Percentiles rank a stretch among this genome's conserved stretches.
phyloP scores from a whole-genome alignment of 2,329 filamentous ascomycete species.

The Fusarium bulbicola region DNA sequence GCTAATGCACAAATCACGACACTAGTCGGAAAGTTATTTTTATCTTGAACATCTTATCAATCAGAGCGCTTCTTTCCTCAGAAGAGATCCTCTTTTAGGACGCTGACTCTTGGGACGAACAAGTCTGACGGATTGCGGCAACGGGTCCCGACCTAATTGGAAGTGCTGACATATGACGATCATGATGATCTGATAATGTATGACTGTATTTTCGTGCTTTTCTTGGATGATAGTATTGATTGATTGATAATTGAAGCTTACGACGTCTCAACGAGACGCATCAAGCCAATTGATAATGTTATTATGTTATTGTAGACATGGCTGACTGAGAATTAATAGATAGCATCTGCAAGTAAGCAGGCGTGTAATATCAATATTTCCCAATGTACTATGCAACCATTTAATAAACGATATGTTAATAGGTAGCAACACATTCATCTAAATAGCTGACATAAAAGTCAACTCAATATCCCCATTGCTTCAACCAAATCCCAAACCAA shows the following conservation, averaged over 20 bases:
- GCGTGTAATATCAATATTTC: background rate
- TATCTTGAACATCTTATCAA: background rate
- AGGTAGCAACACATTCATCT: background rate
- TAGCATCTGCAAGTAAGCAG: background rate
- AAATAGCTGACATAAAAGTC: background rate
- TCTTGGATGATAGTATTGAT: background rate
- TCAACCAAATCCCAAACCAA: background rate
- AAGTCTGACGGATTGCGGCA: too few species aligned
- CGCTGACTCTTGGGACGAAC: background rate
- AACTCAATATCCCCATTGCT: background rate
- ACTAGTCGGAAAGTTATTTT: background rate
- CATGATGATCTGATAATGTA: background rate
- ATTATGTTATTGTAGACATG: background rate
- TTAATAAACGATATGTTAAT: background rate
- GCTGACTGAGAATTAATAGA: rapidly evolving
- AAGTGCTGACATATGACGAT: background rate
- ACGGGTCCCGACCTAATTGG: background rate
- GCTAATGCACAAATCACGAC: background rate
- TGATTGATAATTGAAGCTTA: too few species aligned
- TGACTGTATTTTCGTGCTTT: background rate
- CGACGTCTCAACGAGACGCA: too few species aligned
- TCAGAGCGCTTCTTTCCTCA: background rate
- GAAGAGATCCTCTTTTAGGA: background rate
- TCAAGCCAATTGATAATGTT: too few species aligned
- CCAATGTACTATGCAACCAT: background rate